Evolutionary conservation across 306 rosid genomes (phyloP).

Genomic region (Quercus agrifolia): DNA sequence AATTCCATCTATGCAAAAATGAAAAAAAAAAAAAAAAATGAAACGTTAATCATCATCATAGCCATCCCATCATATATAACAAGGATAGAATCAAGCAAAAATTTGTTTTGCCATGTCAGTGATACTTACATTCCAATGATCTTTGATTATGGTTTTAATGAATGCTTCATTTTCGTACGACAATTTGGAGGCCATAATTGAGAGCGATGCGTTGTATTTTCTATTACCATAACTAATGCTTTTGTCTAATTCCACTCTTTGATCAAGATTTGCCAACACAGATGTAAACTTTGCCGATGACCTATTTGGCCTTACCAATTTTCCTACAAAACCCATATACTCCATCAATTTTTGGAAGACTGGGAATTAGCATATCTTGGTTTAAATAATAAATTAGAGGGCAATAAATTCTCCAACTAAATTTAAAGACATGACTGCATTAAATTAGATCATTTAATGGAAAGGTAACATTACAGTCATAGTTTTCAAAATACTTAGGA

Average conservation of each 20-base stretch:
- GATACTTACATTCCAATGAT: slow-evolving; percentile 40
- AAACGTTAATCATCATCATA: no score
- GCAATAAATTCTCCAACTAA: no score
- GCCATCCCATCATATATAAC: not conserved
- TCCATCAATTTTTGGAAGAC: no score
- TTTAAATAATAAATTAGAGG: not conserved
- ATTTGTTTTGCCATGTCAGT: not conserved
- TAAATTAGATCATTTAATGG: no score
- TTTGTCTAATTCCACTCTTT: slow-evolving; percentile 34
- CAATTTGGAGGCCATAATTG: slow-evolving; percentile 49
- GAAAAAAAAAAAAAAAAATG: no score
- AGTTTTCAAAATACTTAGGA: no score
- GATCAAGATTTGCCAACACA: slow-evolving; percentile 16
- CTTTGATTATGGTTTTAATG: not conserved
- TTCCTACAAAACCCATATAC: slow-evolving; percentile 16
- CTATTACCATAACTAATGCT: slow-evolving; percentile 12
- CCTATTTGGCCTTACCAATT: slow-evolving; percentile 19
- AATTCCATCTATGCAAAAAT: no score
- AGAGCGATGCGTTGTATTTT: slow-evolving; percentile 22
- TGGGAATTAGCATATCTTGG: not conserved
- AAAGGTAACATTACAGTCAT: no score
- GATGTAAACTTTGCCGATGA: slow-evolving; percentile 29
- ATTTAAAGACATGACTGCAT: no score
- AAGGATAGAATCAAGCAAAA: not conserved
- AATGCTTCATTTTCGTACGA: slow-evolving; percentile 35